Evolutionary conservation across 106 monocot species (phyloP).

Genomic region (Dioscorea zingiberensis): DNA sequence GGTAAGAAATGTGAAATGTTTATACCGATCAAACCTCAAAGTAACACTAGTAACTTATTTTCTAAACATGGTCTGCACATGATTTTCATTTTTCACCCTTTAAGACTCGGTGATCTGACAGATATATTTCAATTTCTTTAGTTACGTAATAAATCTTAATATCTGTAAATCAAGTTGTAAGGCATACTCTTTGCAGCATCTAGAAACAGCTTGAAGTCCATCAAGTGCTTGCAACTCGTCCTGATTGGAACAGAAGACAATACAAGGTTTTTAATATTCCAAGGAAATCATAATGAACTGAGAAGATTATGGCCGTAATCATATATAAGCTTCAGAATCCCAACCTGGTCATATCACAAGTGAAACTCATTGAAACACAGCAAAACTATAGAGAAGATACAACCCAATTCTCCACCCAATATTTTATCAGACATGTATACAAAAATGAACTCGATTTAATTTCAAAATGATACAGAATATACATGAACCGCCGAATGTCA

Average conservation of each 20-base stretch:
- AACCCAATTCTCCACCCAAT: no score
- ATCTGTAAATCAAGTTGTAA: neutral
- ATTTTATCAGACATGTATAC: no score
- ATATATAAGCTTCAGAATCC: neutral
- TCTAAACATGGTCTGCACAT: neutral
- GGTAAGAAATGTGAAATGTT: no score
- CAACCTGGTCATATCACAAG: neutral
- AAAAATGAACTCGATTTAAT: no score
- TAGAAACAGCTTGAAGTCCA: conserved; percentile 59
- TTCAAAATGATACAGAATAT: no score
- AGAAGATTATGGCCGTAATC: neutral
- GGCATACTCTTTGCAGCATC: conserved; percentile 81
- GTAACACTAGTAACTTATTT: neutral
- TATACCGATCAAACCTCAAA: neutral
- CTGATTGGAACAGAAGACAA: conserved; percentile 27
- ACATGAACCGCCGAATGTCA: no score
- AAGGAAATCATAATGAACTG: neutral
- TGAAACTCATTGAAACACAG: no score
- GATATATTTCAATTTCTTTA: neutral
- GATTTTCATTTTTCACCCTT: neutral
- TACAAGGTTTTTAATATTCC: conserved; percentile 8
- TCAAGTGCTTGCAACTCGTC: conserved; percentile 70
- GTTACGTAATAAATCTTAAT: neutral
- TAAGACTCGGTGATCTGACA: neutral
- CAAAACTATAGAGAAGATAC: no score